Conservation (phyloP, 148 eudicot genomes). For the Vaccinium vitisidaea region DNA sequence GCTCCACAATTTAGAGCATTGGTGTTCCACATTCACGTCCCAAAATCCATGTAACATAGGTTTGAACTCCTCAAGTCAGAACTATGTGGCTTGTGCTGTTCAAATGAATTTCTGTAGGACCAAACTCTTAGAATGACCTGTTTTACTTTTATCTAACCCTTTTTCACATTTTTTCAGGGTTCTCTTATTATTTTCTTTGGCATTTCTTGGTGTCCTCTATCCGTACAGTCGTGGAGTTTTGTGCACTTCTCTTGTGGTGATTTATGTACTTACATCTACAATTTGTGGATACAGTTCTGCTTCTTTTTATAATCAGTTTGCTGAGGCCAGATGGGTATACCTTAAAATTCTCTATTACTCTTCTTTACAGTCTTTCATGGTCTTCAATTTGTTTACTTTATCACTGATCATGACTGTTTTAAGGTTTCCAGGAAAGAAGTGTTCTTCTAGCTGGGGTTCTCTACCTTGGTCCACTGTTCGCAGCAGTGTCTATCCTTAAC, state of each 20-base stretch:
- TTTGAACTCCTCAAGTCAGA: not conserved
- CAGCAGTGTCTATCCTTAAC: conserved; percentile 45
- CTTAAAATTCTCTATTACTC: not conserved
- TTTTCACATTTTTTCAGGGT: conserved; percentile 42
- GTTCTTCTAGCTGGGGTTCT: conserved; percentile 58
- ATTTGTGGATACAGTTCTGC: conserved; percentile 73
- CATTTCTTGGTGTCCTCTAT: conserved; percentile 51
- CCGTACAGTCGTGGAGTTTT: conserved; percentile 65
- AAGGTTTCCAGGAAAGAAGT: conserved; percentile 55
- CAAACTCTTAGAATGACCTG: not conserved
- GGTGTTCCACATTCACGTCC: not conserved
- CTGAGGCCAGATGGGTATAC: conserved; percentile 70
- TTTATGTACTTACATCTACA: conserved; percentile 56
- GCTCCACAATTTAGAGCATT: conserved; percentile 2
- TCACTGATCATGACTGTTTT: conserved; percentile 7
- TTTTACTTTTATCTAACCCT: not conserved
- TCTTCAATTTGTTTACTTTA: not conserved
- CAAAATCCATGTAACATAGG: not conserved
- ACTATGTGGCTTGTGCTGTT: not conserved
- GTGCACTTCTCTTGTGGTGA: conserved; percentile 47
- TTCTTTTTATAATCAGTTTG: conserved; percentile 61
- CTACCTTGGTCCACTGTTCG: conserved; percentile 49
- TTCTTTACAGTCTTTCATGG: not conserved
- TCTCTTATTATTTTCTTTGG: conserved; percentile 45
- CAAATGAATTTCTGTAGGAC: not conserved